These are phyloP conservation scores for Dryas octopetala DNA, from an alignment of 306 rosid species.

Conservation along the genomic window DNA sequence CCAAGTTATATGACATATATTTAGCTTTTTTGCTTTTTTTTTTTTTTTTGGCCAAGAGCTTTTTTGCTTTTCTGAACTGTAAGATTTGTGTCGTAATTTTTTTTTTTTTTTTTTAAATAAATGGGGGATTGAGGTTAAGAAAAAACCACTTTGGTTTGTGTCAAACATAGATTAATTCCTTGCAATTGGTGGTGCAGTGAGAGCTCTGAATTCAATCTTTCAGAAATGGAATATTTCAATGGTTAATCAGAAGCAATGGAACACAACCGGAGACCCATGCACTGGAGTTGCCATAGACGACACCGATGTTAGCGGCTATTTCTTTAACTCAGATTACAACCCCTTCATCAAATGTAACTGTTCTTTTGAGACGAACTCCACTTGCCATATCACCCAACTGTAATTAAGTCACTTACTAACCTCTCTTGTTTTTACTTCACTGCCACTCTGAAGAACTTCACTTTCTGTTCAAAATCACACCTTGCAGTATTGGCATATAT, in stretches of 20 bases:
- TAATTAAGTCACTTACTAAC: constrained; percentile 9
- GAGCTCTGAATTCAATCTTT: constrained; percentile 59
- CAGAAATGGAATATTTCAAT: constrained; percentile 39
- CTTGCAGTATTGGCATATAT: background rate
- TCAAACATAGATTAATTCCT: background rate
- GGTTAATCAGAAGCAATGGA: constrained; percentile 46
- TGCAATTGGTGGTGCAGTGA: constrained; percentile 39
- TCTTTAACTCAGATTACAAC: background rate
- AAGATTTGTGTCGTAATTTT: too few species aligned
- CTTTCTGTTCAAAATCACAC: background rate
- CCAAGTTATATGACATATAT: too few species aligned
- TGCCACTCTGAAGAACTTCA: background rate
- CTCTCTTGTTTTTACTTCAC: constrained; percentile 7
- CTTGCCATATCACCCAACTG: constrained; percentile 64
- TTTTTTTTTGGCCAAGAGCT: too few species aligned
- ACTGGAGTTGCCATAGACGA: constrained; percentile 54
- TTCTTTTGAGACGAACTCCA: constrained; percentile 30
- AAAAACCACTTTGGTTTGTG: too few species aligned
- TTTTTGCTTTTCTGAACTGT: too few species aligned
- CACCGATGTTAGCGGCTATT: constrained; percentile 2
- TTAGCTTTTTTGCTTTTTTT: too few species aligned
- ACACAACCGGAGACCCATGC: constrained; percentile 65
- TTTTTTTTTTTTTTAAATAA: too few species aligned
- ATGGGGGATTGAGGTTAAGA: too few species aligned
- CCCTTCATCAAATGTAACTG: constrained; percentile 80